phyloP scores from a whole-genome alignment of 148 eudicot species.

The Simmondsia chinensis region DNA sequence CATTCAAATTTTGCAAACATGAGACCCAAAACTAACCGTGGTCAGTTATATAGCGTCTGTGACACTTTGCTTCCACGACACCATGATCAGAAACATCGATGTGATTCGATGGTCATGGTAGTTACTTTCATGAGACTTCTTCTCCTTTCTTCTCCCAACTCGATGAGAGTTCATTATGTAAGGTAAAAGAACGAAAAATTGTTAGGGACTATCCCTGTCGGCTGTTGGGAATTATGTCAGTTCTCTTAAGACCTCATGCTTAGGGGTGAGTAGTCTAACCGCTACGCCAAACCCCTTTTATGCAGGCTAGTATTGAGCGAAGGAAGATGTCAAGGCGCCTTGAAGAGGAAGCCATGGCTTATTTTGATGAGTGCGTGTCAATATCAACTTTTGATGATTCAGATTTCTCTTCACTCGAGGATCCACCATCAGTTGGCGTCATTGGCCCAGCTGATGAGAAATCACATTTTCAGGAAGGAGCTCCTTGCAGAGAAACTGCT shows the following conservation, averaged over 20 bases:
- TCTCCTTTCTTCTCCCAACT: too few species aligned
- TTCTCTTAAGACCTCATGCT: not conserved
- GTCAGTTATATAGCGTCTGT: too few species aligned
- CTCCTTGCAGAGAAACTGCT: slow-evolving; percentile 12
- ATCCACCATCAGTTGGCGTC: slow-evolving; percentile 33
- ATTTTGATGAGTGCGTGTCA: slow-evolving; percentile 96
- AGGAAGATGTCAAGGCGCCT: slow-evolving; percentile 66
- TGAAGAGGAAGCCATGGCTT: slow-evolving; percentile 89
- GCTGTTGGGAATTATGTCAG: too few species aligned
- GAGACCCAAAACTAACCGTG: too few species aligned
- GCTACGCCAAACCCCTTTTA: not conserved
- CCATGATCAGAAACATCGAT: too few species aligned
- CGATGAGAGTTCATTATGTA: too few species aligned
- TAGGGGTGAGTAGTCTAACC: not conserved
- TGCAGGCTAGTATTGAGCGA: slow-evolving; percentile 78
- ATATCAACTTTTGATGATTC: slow-evolving; percentile 95
- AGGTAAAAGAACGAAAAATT: too few species aligned
- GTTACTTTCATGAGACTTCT: too few species aligned
- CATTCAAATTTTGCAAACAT: too few species aligned
- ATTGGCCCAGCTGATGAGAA: slow-evolving; percentile 11
- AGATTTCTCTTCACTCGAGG: slow-evolving; percentile 93
- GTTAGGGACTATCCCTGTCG: too few species aligned
- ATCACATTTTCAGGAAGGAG: slow-evolving; percentile 16
- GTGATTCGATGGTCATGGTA: too few species aligned
- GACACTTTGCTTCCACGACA: too few species aligned